Evolutionary conservation across 75 land plant genomes (phyloP).

Genomic region (Cupressus sempervirens): DNA sequence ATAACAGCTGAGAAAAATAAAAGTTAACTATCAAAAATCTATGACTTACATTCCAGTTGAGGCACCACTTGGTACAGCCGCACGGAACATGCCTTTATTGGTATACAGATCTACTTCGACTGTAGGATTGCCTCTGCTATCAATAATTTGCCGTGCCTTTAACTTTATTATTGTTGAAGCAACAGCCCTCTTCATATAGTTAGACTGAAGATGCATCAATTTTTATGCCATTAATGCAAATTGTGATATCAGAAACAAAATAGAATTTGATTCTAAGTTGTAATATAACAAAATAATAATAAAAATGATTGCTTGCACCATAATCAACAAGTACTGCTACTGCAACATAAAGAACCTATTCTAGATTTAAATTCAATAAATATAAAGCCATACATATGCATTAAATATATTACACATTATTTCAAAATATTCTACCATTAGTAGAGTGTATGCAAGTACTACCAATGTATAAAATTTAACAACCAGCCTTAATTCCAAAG

Average conservation of each 20-base stretch:
- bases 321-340: background rate
- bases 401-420: background rate
- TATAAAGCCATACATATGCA: background rate
- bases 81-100: conserved; percentile 88
- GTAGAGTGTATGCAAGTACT: background rate
- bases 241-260: background rate
- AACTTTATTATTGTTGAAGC: conserved; percentile 75
- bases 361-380: background rate
- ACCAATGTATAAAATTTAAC: background rate
- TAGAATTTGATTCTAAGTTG: conserved; percentile 6
- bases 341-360: background rate
- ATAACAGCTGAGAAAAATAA: background rate
- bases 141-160: conserved; percentile 85
- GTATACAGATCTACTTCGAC: conserved; percentile 94
- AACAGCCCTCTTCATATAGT: conserved; percentile 82
- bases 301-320: conserved; percentile 6
- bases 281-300: background rate
- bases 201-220: conserved; percentile 45
- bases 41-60: conserved; percentile 72
- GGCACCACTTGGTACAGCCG: conserved; percentile 88
- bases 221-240: background rate
- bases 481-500: background rate
- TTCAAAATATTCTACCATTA: background rate
- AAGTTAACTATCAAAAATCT: background rate
- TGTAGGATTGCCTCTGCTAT: conserved; percentile 95